Base-by-base conservation (phyloP, 2,329 filamentous ascomycete genomes). In the Sclerotinia nivalis region DNA sequence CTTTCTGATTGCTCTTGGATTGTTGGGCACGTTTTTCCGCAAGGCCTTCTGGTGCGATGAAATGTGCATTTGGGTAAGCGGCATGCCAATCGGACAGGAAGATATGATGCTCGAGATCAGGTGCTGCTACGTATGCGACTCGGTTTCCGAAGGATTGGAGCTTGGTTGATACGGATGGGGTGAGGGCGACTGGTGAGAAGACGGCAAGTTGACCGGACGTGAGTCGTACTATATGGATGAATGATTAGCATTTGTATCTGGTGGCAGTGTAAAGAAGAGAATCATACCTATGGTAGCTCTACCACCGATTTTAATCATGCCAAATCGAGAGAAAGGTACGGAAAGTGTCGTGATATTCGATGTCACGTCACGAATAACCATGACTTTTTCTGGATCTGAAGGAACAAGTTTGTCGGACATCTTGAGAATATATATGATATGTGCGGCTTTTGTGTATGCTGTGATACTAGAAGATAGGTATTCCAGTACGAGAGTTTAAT, bases 21-120 rank as follows among this genome's bases (percentile, higher is more conserved):
- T 79, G 80, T 70, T 86, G 84, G 71, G 86, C 86, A 54, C 95
- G 90, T 82, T 97, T 96, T 81, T 94, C 93, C 31, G 88, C 89
- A 1, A 99, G 87, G 0, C 92, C 93, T 76, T 95, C 90, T 1
- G 93, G 91, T 1, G 89, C 95, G 76, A 98, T 87, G 61, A 99
- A 85, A 76, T 90, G 89, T 45, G 95, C 94, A 55, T 86, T 80
- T 0, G 95, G 94, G 79, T 88, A 98, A 37, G 88, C 91, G 62
- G 86, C 83, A 76, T 91, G 88, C 95, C 96, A 99, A 62, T 92
- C 85, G 0, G 91, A 90, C 68, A 99, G 80, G 83, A 96, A 96
- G 79, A 99, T 93, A 85, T 99, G 96, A 81, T 99, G 96, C 83
- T 99, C 93, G 66, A 92, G 85, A 80, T 99, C 96, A 1, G 91